Evolutionary conservation across 345 rosid genomes (phyloP), one percentile per base, ranked within the genome.

Genomic region (Cochlearia excelsa): DNA sequence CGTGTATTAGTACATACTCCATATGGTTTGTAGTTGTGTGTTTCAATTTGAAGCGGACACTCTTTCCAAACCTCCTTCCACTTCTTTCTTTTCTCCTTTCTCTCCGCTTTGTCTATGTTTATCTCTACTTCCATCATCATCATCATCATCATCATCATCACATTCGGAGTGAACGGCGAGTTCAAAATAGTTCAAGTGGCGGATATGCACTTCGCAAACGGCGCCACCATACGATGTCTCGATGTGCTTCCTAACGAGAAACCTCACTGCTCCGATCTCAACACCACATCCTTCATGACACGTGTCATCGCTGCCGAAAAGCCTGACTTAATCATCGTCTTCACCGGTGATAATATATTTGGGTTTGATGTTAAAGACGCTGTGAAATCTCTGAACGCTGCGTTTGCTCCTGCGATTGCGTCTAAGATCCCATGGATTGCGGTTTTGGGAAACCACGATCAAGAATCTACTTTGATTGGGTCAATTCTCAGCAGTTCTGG

Each of bases 131-230:
- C 49, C 56, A 10, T 64, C 62, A 3, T 40, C 67, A 0, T 62
- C 66, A 29, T n/a, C 64, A 33, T 1, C 53, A 53, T 64, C 79
- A 45, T 66, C 65, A 67, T 66, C 84, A n/a, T 88, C 67, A 78
- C 74, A 41, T 84, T 88, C 61, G 69, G 73, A 27, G 46, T 10
- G 10, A 67, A 75, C 52, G 95, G 98, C 31, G 63, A 78, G 73
- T 86, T 92, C 53, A 92, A 86, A 80, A 83, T 92, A 52, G 83
- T 92, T 40, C 98, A 92, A 71, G 89, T 84, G 26, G 98, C 97
- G 1, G 97, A 88, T 54, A 88, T 88, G 98, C 98, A 88, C 73
- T 92, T 52, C 30, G 98, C 82, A 1, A 67, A 86, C 58, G 97
- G 98, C 63, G 82, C 66, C 62, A 64, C 65, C 35, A 86, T 95